These are phyloP conservation scores for Tulasnella sp. DNA, from an alignment of 768 basidiomycete species.

Conservation along the genomic window DNA sequence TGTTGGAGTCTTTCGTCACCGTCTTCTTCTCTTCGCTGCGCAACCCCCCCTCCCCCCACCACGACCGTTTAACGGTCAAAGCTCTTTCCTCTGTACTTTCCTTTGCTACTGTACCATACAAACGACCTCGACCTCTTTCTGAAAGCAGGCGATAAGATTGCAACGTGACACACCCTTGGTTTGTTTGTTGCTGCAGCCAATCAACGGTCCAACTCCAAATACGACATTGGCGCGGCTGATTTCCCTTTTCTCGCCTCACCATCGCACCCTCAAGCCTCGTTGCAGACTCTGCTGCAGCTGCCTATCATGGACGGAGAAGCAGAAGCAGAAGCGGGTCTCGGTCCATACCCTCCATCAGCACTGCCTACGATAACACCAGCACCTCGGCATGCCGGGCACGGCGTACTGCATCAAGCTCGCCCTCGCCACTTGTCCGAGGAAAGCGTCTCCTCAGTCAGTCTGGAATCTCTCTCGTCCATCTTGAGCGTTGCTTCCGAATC, in stretches of 20 bases:
- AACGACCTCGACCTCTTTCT: neutral
- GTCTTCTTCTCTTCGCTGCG: neutral
- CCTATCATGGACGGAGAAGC: neutral
- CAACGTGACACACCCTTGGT: neutral
- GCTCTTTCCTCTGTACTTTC: neutral
- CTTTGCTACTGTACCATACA: neutral
- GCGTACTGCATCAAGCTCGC: too few relatives aligned
- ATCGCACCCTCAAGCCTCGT: neutral
- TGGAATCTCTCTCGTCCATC: conserved; percentile 13
- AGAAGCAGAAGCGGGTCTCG: neutral
- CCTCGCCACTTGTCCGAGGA: neutral
- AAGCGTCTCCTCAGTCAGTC: neutral
- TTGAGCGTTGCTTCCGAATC: conserved; percentile 5
- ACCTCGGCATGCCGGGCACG: neutral
- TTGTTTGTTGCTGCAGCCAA: conserved; percentile 4
- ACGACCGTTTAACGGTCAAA: neutral
- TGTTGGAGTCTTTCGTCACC: neutral
- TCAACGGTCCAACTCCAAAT: neutral
- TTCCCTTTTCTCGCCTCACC: neutral
- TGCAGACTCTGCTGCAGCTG: neutral
- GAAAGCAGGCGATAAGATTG: neutral
- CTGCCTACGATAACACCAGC: conserved; percentile 20
- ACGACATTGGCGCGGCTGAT: neutral
- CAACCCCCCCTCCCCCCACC: neutral
- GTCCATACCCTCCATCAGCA: neutral